Conservation (phyloP, 2,329 filamentous ascomycete genomes). For the Hypoxylon sp. region DNA sequence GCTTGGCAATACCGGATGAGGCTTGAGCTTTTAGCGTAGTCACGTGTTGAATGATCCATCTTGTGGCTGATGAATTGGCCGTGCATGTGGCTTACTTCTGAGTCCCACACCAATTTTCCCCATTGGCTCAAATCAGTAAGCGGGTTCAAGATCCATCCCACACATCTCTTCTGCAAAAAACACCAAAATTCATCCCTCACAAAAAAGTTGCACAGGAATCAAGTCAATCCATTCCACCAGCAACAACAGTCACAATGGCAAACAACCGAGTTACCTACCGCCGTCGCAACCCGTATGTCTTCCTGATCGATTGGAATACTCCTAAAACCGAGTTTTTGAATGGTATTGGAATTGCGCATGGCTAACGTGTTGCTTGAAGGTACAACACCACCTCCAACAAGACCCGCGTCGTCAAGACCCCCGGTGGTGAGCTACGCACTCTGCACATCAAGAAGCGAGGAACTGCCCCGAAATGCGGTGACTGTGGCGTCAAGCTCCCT, state of each 20-base stretch:
- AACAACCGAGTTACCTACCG: constrained; percentile 76
- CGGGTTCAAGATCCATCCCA: constrained; percentile 51
- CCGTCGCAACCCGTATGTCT: constrained; percentile 83
- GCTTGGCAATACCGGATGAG: constrained; percentile 15
- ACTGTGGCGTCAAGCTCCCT: constrained; percentile 97
- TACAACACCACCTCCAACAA: constrained; percentile 99
- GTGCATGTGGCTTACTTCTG: constrained; percentile 25
- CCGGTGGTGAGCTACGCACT: constrained; percentile 94
- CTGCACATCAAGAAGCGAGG: constrained; percentile 99
- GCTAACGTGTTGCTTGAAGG: constrained; percentile 62
- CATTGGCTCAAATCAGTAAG: constrained; percentile 50
- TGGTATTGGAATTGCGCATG: constrained; percentile 18
- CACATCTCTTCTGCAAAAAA: constrained; percentile 49
- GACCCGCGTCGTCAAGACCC: constrained; percentile 95
- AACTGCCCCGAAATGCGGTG: constrained; percentile 98
- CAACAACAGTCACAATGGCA: constrained; percentile 67
- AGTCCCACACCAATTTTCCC: constrained; percentile 25
- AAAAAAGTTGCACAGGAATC: constrained; percentile 52
- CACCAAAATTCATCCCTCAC: constrained; percentile 52
- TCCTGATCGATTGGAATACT: constrained; percentile 47
- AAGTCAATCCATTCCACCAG: constrained; percentile 47
- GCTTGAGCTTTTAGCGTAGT: constrained; percentile 9
- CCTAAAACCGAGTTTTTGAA: constrained; percentile 36
- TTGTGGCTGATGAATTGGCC: not conserved
- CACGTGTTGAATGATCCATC: constrained; percentile 13